These are phyloP conservation scores for Penicillium polonicum DNA, from an alignment of 2,329 filamentous ascomycete species.

Conservation along the genomic window DNA sequence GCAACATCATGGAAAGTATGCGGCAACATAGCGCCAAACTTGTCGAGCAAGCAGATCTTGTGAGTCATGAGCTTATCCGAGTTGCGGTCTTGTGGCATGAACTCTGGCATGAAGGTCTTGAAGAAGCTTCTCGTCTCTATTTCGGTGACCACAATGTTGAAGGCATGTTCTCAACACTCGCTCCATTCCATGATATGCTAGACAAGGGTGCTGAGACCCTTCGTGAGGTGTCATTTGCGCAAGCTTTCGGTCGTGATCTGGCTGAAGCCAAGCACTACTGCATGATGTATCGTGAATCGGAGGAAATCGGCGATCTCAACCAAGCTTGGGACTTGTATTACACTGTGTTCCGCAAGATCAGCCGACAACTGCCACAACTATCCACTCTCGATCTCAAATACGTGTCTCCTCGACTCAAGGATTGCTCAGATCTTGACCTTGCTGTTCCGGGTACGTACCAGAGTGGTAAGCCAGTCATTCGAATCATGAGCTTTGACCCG, in stretches of 20 bases:
- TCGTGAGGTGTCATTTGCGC: slow-evolving; percentile 93
- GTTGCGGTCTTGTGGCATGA: slow-evolving; percentile 98
- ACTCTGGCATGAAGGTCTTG: slow-evolving; percentile 95
- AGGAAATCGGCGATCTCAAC: slow-evolving; percentile 90
- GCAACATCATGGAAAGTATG: slow-evolving; percentile 97
- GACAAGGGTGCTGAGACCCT: slow-evolving; percentile 90
- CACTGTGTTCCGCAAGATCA: slow-evolving; percentile 94
- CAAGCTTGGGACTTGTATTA: slow-evolving; percentile 99
- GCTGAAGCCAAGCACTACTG: slow-evolving; percentile 96
- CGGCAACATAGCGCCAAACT: slow-evolving; percentile 87
- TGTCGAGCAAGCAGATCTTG: slow-evolving; percentile 90
- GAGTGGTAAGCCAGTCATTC: slow-evolving; percentile 74
- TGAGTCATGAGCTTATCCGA: slow-evolving; percentile 94
- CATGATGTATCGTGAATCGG: slow-evolving; percentile 81
- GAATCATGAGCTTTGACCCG: slow-evolving; percentile 85
- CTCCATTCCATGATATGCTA: slow-evolving; percentile 86
- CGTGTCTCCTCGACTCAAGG: slow-evolving; percentile 89
- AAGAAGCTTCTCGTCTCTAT: slow-evolving; percentile 93
- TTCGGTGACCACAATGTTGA: slow-evolving; percentile 98
- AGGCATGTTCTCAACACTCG: slow-evolving; percentile 90
- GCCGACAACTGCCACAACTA: slow-evolving; percentile 86
- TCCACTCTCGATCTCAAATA: slow-evolving; percentile 93
- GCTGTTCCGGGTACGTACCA: slow-evolving; percentile 95
- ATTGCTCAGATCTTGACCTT: slow-evolving; percentile 80
- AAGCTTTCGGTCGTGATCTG: slow-evolving; percentile 93